Base-by-base conservation (phyloP, 2,329 filamentous ascomycete species). In the Colletotrichum sp. region DNA sequence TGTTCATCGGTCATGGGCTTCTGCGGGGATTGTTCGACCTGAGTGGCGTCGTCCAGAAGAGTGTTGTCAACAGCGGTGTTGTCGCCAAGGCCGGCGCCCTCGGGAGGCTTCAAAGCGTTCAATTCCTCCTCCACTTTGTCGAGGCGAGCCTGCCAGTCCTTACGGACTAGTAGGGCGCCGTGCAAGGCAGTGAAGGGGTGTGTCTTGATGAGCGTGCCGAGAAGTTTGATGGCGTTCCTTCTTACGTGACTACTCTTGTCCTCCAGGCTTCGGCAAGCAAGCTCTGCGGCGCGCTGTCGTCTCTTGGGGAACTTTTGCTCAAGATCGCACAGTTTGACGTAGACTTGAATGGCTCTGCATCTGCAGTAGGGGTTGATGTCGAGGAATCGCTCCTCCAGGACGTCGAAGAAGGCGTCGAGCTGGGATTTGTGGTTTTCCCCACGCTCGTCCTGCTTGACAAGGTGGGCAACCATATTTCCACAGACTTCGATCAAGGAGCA, bases 181-280 rank as follows among this genome's bases (percentile, higher is more conserved):
- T 98, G 96, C 87, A 98, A 93, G 22, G 96, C 93, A 48, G 94
- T 95, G 80, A 98, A 99, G 3, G 97, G 97, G 83, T 99, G 97
- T 0, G 96, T 98, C 77, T 96, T 95, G 80, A 99, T 95, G 8
- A 99, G 88, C 58, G 94, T 94, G 8, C 93, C 94, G 2, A 99
- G 89, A 8, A 99, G 87, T 84, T 98, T 98, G 83, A 99, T 97
- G 4, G 97, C 96, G 83, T 98, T 98, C 74, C 96, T 92, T 77
- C 97, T 91, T 36, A 99, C 97, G 80, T 98, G 98, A 85, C 97
- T 99, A 86, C 96, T 98, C 89, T 98, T 98, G 86, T 99, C 97
- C 84, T 98, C 95, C 4, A 99, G 88, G 83, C 96, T 98, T 79
- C 95, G 92, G 72, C 94, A 93, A 2, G 97, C 96, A 30, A 98